These are phyloP conservation scores for Nadsonia starkeyi-henricii DNA, from an alignment of 1,139 yeast genomes.

Conservation along the genomic window DNA sequence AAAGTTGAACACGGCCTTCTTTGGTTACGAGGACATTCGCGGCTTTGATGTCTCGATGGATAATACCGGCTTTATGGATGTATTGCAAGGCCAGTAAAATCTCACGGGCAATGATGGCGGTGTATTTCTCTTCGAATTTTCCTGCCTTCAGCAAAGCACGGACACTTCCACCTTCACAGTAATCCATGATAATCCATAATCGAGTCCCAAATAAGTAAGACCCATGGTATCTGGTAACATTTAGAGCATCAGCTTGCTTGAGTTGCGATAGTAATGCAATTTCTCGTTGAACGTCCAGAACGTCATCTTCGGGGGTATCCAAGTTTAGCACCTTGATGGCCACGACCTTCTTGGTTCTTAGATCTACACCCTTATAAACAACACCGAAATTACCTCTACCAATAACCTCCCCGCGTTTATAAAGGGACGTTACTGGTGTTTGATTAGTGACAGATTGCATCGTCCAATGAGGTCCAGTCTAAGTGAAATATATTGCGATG, in stretches of 20 bases:
- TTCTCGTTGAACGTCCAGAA: slow-evolving; percentile 87
- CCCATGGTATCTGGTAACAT: slow-evolving; percentile 86
- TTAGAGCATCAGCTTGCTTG: slow-evolving; percentile 56
- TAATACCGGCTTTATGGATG: slow-evolving; percentile 81
- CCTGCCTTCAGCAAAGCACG: slow-evolving; percentile 84
- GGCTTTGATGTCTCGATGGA: slow-evolving; percentile 91
- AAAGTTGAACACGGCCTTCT: slow-evolving; percentile 78
- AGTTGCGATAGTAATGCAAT: slow-evolving; percentile 73
- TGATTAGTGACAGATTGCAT: not conserved
- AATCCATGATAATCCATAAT: slow-evolving; percentile 95
- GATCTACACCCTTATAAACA: slow-evolving; percentile 66
- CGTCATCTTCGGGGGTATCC: slow-evolving; percentile 91
- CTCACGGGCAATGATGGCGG: slow-evolving; percentile 73
- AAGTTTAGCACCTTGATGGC: slow-evolving; percentile 88
- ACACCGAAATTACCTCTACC: slow-evolving; percentile 97
- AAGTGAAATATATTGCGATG: no score
- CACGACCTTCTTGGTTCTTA: slow-evolving; percentile 56
- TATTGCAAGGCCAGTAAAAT: slow-evolving; percentile 60
- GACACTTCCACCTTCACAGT: slow-evolving; percentile 93
- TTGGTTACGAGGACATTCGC: slow-evolving; percentile 84
- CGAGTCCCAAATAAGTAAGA: slow-evolving; percentile 76
- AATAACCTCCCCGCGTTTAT: slow-evolving; percentile 74
- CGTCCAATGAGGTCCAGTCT: no score
- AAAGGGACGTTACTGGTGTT: slow-evolving; percentile 23
- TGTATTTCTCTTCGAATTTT: slow-evolving; percentile 67